Evolutionary conservation across 2,329 filamentous ascomycete genomes (phyloP), one percentile per base, ranked within the genome.

Genomic region (Sarocladium brachiariae): DNA sequence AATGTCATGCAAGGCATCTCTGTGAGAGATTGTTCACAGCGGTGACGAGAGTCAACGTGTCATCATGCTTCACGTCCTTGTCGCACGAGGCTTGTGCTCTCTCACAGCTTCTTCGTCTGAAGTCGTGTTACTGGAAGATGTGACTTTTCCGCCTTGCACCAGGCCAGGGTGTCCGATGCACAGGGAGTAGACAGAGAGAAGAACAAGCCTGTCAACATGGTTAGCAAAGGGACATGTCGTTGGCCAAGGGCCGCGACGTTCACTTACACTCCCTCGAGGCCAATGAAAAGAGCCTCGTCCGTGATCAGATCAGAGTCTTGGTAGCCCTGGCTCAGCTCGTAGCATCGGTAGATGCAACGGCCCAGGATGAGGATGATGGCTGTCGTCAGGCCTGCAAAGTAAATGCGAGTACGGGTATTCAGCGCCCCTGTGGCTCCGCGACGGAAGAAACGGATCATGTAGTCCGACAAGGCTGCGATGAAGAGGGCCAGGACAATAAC

Each of bases 281-380:
- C 73, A 54, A 80, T 78, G 54, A 81, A 81, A 2, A 75, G 59
- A 0, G 61, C 63, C 58, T 81, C 64, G 35, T 80, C 59, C 4
- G 67, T 67, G 35, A 84, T 77, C 51, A 84, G 62, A 5, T 69
- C 61, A 0, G 80, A 81, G 23, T 63, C 35, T 4, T 59, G 69
- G 67, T 82, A 87, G 1, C 83, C 83, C 34, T 81, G 68, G 54
- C 75, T 78, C 53, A 87, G 63, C 65, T 87, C 84, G 9, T 80
- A 79, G 37, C 84, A 80, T 50, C 84, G 74, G 62, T 81, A 86
- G 9, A 77, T 71, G 55, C 77, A 83, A 14, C 84, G 71, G 3
- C 76, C 74, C 34, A 86, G 75, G 56, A 87, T 81, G 38, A 77
- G 68, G 2, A 83, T 48, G 2, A 83, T 80, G 0, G 81, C 76